Base-by-base conservation (phyloP, 202 grass and related monocot genomes). In the Panicum hallii region DNA sequence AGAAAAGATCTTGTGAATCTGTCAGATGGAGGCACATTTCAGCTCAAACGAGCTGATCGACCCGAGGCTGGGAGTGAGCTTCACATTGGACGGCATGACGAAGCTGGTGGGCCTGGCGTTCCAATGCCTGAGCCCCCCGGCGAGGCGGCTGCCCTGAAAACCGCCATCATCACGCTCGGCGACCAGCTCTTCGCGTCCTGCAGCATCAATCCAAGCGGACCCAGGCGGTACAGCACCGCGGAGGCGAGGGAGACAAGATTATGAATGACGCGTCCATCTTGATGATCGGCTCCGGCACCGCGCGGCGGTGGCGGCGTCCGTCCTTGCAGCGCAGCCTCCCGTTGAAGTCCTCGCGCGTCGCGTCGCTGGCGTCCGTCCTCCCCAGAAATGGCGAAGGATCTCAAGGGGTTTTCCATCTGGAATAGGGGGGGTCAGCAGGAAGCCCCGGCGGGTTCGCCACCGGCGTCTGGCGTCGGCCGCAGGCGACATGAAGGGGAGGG, bases 111-210 rank as follows among this genome's bases (percentile, higher is more conserved):
- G 45, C 22, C 52, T 95, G 50, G 87, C 89, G 10, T 87, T 87
- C 66, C 85, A 77, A 62, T 95, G 95, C 87, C 72, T 98, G 73
- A 92, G 86, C 74, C 26, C 87, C 9, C 89, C 79, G 60, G 83
- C 71, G 48, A 88, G 86, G 71, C 72, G 83, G 64, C 89, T 91
- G 30, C 95, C 93, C 84, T 98, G 55, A 95, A 93, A 28, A 98
- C 93, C 19, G 87, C 95, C 73, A 98, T 98, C 32, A 88, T 98
- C 45, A 98, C 93, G 68, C 93, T 98, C 0, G 95, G 95, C 56
- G 95, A 93, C 87, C 95, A 95, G 79, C n/a, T n/a, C n/a, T n/a
- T 26, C 26, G 26, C 26, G 26, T 26, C 26, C 26, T 26, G 26
- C 26, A 22, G 9, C n/a, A 26, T 58, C 56, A 3, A 9, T 32